phyloP scores from a whole-genome alignment of 192 early-diverging fungal genomes.

The Dissophora ornata region DNA sequence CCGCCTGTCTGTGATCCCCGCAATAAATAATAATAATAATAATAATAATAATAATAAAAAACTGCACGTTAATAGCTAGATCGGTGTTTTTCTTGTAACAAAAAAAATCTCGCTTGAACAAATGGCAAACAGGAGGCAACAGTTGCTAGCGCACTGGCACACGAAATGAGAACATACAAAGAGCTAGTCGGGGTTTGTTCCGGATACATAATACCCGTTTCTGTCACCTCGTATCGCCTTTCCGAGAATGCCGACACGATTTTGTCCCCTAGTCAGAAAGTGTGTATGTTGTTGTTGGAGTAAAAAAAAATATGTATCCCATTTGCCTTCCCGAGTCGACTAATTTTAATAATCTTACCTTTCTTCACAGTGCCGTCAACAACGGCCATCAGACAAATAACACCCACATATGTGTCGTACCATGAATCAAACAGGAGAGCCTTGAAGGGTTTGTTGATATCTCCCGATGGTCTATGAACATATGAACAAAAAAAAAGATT shows the following conservation, averaged over 20 bases:
- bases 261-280: constrained; percentile 85
- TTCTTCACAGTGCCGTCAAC: constrained; percentile 84
- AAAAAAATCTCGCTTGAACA: too few relatives aligned
- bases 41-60: too few relatives aligned
- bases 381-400: constrained; percentile 93
- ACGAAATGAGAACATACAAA: constrained; percentile 54
- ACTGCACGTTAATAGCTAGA: too few relatives aligned
- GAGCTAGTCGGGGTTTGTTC: constrained; percentile 77
- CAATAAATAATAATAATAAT: too few relatives aligned
- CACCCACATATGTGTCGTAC: constrained; percentile 98
- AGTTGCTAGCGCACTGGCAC: too few relatives aligned
- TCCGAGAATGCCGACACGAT: constrained; percentile 84
- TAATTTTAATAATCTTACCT: constrained; percentile 56
- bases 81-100: too few relatives aligned
- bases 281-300: too few relatives aligned
- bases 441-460: constrained; percentile 75
- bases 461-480: constrained; percentile 68
- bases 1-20: constrained; percentile 67
- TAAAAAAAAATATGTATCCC: too few relatives aligned
- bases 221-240: constrained; percentile 86
- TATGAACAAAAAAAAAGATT: background rate
- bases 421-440: constrained; percentile 96
- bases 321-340: too few relatives aligned
- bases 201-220: constrained; percentile 96
- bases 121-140: too few relatives aligned